Evolutionary conservation across 345 rosid genomes (phyloP), one percentile per base, ranked within the genome.

Genomic region (Euclidium syriacum): DNA sequence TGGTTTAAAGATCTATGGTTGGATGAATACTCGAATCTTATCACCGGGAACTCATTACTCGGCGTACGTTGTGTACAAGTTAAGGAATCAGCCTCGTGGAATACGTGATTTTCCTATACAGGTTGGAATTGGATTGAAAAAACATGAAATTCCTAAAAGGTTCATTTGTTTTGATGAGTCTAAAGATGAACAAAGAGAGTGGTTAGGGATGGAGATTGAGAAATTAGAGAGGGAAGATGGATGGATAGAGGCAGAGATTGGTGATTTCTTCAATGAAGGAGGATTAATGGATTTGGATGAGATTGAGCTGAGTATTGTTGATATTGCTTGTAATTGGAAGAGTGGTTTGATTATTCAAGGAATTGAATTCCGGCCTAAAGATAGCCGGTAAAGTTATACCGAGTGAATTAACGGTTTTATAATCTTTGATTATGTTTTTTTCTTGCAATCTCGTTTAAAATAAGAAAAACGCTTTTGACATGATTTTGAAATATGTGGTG

Each of bases 321-420:
- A 63, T 16, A 32, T 64, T 29, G 30, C 29, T 18, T 30, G 20
- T 2, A 30, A 60, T 10, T 14, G 43, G 43, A 44, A 59, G 22
- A 20, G 53, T 47, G 65, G 65, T 6, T 17, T 59, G 65, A 59
- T 60, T 4, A 60, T 59, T 32, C 43, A 60, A 44, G 65, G 65
- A 20, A 59, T 59, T 32, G 65, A 59, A 44, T 59, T 59, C 53
- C 52, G 65, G 6, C 65, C 32, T 26, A 58, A 7, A 51, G 1
- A 7, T 18, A 26, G 18, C 12, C 39, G n/a, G 63, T 58, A 10
- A 52, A 12, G 2, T 19, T 10, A 19, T 52, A 12, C 41, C 17
- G 41, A n/a, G n/a, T n/a, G n/a, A n/a, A n/a, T n/a, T n/a, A n/a
- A n/a, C n/a, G n/a, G n/a, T n/a, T n/a, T n/a, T n/a, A n/a, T n/a